Evolutionary conservation across 208 protist genomes (phyloP), one percentile per base, ranked within the genome.

Genomic region (Tetramitus jugosus): DNA sequence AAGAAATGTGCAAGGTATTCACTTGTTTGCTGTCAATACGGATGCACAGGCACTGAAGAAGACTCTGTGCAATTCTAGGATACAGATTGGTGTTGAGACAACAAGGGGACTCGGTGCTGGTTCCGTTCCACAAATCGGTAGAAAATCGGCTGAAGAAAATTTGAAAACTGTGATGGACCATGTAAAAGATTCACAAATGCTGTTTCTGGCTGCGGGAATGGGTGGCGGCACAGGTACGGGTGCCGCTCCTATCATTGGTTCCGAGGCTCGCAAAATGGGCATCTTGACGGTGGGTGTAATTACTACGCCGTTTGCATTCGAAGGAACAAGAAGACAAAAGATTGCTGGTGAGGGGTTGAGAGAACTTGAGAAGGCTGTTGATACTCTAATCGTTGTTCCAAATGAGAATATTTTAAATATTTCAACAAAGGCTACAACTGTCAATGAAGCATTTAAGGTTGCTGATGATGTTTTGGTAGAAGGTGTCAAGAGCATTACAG

Each of bases 161-260:
- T 35, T 76, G 39, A 80, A 88, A 13, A 64, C 78, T 49, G 61
- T 87, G 20, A 49, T 77, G 45, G 10, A 78, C 1, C 45, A 82
- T n/a, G 61, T 88, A 23, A 49, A 45, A 40, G 77, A 83, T 33
- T 71, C 76, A 17, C 76, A 89, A 43, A 81, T 89, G 71, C 42
- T 89, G 4, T 89, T 89, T 76, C 42, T 89, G 35, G 78, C 81
- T 29, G 86, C 85, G 23, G 86, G 86, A 69, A 85, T 89, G 80
- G 86, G 86, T 74, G 86, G 86, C 40, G 86, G 84, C 35, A 88
- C 86, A 26, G 86, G 86, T 45, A 85, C 85, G 29, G 84, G 84
- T 40, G 86, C 80, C 0, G 82, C 84, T 13, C 67, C 84, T 7
- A 80, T 89, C 39, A 68, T 89, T 0, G 78, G 81, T 1, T 35